A percentile compares a stretch with the other conserved stretches of the same genome.
phyloP scores from a whole-genome alignment of 2,329 filamentous ascomycete species.

The Fusarium drepaniforme region DNA sequence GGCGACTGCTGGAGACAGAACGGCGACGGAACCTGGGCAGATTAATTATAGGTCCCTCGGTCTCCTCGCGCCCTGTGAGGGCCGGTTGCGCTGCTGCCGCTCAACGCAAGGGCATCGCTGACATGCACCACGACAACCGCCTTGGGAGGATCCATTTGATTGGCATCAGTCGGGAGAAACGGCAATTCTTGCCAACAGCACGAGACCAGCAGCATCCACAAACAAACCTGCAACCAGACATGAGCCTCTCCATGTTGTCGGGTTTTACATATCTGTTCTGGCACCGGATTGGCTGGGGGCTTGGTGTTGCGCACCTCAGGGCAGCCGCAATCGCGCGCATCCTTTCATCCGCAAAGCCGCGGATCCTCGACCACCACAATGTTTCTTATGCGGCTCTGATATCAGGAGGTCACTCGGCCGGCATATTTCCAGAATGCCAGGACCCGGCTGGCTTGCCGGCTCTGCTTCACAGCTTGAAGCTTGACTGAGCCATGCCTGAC shows the following conservation, averaged over 20 bases:
- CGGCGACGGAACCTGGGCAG: constrained; percentile 33
- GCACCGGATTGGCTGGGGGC: constrained; percentile 16
- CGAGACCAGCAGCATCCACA: constrained; percentile 16
- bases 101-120: constrained; percentile 25
- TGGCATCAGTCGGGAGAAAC: constrained; percentile 38
- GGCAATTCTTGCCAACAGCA: constrained; percentile 27
- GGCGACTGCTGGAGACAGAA: constrained; percentile 11
- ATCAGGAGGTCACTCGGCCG: constrained; percentile 20
- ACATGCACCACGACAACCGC: constrained; percentile 35
- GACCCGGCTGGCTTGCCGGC: constrained; percentile 11
- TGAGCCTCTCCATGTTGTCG: constrained; percentile 12
- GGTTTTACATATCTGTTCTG: neutral
- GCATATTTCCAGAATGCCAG: constrained; percentile 3
- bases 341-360: constrained; percentile 29
- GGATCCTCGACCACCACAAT: constrained; percentile 3
- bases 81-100: constrained; percentile 13
- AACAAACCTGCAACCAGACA: constrained; percentile 9
- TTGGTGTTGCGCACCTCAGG: neutral
- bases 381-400: constrained; percentile 16
- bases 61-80: constrained; percentile 16
- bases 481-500: neutral
- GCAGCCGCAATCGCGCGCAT: constrained; percentile 23
- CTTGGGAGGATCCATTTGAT: constrained; percentile 18
- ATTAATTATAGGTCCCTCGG: constrained; percentile 40
- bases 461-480: constrained; percentile 5